Percentiles rank a stretch among this genome's conserved stretches.
Conservation (phyloP, 2,329 filamentous ascomycete species). For the Microsporum canis region DNA sequence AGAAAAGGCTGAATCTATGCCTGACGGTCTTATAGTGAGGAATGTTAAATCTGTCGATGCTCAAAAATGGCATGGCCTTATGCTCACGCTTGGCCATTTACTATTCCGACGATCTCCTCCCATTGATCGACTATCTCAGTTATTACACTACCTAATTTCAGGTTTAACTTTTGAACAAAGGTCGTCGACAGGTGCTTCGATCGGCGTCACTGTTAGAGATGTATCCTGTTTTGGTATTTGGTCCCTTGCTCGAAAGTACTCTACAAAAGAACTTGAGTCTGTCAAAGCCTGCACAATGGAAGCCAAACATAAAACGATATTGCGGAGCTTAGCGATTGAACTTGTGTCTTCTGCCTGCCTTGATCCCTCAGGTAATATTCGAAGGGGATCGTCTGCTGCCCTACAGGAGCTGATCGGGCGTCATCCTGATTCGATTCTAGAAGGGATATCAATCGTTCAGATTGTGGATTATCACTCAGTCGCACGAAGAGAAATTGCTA, state of each 20-base stretch:
- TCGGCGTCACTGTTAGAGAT: conserved; percentile 85
- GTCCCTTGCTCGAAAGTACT: conserved; percentile 80
- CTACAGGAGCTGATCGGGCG: conserved; percentile 88
- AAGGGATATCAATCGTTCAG: conserved; percentile 80
- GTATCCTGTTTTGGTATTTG: conserved; percentile 94
- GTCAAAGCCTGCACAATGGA: conserved; percentile 37
- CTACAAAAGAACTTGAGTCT: conserved; percentile 60
- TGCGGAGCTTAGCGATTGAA: conserved; percentile 71
- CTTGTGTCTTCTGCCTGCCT: conserved; percentile 71
- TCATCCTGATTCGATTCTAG: conserved; percentile 70
- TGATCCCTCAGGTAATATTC: conserved; percentile 85
- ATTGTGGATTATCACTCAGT: conserved; percentile 88
- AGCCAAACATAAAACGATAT: conserved; percentile 34
- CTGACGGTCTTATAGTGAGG: conserved; percentile 33
- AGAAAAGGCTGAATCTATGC: conserved; percentile 23
- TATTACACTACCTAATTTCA: conserved; percentile 64
- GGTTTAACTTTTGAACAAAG: conserved; percentile 84
- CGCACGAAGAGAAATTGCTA: conserved; percentile 71
- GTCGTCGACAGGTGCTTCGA: conserved; percentile 68
- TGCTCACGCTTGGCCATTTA: conserved; percentile 74
- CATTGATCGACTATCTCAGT: conserved; percentile 55
- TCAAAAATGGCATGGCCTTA: conserved; percentile 83
- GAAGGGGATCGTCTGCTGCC: conserved; percentile 82
- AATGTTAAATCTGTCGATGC: conserved; percentile 67
- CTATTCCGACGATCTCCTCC: conserved; percentile 76